phyloP scores from a whole-genome alignment of 2,329 filamentous ascomycete species.

The Blastomyces percursus region DNA sequence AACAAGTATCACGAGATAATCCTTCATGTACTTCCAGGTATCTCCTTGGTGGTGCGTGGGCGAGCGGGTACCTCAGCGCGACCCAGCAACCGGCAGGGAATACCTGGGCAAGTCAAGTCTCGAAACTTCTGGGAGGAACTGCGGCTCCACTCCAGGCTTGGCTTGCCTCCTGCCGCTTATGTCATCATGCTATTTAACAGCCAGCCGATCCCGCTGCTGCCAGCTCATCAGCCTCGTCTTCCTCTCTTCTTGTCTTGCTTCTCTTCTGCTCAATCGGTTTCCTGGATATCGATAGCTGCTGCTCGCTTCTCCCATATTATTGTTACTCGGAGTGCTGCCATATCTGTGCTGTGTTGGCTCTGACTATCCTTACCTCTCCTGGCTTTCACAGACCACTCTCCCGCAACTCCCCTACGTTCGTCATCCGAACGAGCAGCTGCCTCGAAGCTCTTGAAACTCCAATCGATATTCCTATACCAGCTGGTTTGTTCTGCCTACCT shows the following conservation, averaged over 20 bases:
- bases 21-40: neutral
- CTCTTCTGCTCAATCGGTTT: neutral
- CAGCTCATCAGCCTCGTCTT: neutral
- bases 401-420: neutral
- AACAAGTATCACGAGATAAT: neutral
- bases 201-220: neutral
- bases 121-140: slow-evolving; percentile 9
- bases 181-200: neutral
- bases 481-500: neutral
- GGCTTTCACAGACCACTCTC: neutral
- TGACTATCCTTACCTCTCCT: neutral
- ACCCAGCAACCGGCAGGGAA: neutral
- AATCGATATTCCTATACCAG: neutral
- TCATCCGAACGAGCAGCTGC: neutral
- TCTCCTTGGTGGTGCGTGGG: neutral
- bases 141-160: neutral
- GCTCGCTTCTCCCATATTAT: neutral
- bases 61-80: neutral
- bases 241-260: neutral
- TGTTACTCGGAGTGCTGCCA: neutral
- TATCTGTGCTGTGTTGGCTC: neutral
- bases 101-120: neutral
- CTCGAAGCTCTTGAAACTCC: neutral
- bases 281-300: neutral
- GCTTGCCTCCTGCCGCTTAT: slow-evolving; percentile 1